Conservation (phyloP, 331 rosid genomes). For the Telfairia occidentalis region DNA sequence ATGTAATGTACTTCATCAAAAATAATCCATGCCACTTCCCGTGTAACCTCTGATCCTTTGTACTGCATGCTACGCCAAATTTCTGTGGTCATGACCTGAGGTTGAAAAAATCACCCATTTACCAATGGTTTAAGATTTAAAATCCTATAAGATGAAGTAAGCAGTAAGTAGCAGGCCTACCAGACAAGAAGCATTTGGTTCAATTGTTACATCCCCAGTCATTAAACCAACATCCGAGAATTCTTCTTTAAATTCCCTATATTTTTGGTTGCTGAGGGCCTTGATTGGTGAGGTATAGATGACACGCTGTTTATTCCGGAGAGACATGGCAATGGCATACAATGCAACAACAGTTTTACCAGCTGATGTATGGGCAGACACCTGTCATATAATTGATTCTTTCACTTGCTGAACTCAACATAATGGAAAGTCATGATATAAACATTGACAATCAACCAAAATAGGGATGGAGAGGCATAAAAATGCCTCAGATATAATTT, state of each 20-base stretch:
- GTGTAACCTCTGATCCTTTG: constrained; percentile 78
- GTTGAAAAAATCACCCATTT: not conserved
- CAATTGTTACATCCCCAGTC: constrained; percentile 94
- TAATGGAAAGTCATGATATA: not conserved
- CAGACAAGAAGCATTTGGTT: constrained; percentile 89
- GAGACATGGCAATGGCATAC: constrained; percentile 91
- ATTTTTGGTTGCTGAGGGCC: constrained; percentile 94
- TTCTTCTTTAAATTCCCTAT: constrained; percentile 80
- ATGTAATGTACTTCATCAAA: constrained; percentile 96
- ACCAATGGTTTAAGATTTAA: not conserved
- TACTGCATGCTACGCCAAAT: constrained; percentile 98
- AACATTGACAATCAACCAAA: not conserved
- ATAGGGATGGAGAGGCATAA: not conserved
- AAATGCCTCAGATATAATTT: not conserved
- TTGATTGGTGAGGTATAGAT: constrained; percentile 93
- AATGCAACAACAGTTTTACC: constrained; percentile 84
- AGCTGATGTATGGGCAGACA: constrained; percentile 95
- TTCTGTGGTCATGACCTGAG: constrained; percentile 92
- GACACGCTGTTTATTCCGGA: constrained; percentile 68
- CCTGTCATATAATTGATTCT: constrained; percentile 25
- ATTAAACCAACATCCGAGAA: constrained; percentile 94
- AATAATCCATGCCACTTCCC: constrained; percentile 91
- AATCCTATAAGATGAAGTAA: not conserved
- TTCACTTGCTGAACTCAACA: not conserved
- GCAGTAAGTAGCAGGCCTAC: constrained; percentile 19